Conservation (phyloP, 306 rosid species). For the Quercus cerris region DNA sequence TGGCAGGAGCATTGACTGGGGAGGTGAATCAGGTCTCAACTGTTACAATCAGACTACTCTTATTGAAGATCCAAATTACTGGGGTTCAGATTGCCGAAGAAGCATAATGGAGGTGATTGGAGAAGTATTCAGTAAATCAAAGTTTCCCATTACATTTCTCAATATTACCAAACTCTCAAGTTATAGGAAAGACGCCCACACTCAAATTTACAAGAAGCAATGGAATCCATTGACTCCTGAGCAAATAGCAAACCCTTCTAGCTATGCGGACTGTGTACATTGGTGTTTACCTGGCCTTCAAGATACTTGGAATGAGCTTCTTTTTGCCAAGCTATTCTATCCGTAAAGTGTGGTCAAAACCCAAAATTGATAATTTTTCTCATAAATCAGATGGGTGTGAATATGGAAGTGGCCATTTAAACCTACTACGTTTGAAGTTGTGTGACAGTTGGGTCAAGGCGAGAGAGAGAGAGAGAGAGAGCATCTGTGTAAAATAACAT, state of each 20-base stretch:
- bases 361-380: not conserved
- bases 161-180: conserved; percentile 83
- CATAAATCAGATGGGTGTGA: not conserved
- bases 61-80: conserved; percentile 58
- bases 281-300: conserved; percentile 99
- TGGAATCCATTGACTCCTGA: conserved; percentile 76
- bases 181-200: conserved; percentile 88
- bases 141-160: conserved; percentile 72
- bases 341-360: conserved; percentile 32
- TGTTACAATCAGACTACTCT: conserved; percentile 83
- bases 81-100: conserved; percentile 80
- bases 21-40: conserved; percentile 55
- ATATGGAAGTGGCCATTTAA: not conserved
- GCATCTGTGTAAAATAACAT: not conserved
- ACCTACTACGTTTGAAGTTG: not conserved
- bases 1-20: conserved; percentile 87
- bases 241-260: conserved; percentile 76
- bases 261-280: conserved; percentile 93
- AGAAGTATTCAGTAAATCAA: conserved; percentile 59
- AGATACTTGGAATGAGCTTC: conserved; percentile 99
- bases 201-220: conserved; percentile 91
- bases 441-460: not conserved
- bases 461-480: not conserved
- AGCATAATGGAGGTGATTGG: conserved; percentile 82
- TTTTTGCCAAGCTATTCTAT: conserved; percentile 72